phyloP scores from a whole-genome alignment of 2,329 filamentous ascomycete genomes.

The Aspergillus niger region DNA sequence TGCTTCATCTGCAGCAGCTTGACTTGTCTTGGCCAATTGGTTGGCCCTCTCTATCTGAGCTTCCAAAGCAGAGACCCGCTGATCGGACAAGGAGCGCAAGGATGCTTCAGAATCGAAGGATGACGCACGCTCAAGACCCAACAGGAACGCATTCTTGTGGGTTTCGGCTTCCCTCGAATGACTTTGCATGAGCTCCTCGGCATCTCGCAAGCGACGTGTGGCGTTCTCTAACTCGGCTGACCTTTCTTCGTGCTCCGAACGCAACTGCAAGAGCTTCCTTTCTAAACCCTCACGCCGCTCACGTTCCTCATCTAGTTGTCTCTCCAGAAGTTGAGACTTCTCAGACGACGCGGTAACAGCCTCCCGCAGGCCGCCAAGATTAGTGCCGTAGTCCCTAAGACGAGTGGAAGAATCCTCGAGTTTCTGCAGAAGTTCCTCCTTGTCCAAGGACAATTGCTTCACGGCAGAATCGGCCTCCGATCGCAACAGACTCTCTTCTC shows the following conservation, averaged over 20 bases:
- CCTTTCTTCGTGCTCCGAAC: conserved; percentile 78
- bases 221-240: conserved; percentile 74
- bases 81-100: conserved; percentile 43
- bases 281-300: conserved; percentile 74
- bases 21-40: conserved; percentile 80
- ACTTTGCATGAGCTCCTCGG: conserved; percentile 84
- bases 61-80: conserved; percentile 71
- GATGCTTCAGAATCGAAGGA: conserved; percentile 43
- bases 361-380: conserved; percentile 73
- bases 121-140: conserved; percentile 75
- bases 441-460: conserved; percentile 81
- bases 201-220: conserved; percentile 74
- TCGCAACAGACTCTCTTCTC: conserved; percentile 77
- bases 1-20: conserved; percentile 81
- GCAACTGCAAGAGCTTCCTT: conserved; percentile 72
- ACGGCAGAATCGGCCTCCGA: conserved; percentile 74
- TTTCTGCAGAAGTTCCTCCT: conserved; percentile 71
- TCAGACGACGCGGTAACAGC: conserved; percentile 78
- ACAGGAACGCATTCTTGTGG: conserved; percentile 79
- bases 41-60: conserved; percentile 78
- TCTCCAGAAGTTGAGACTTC: conserved; percentile 74
- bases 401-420: conserved; percentile 68
- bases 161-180: conserved; percentile 84
- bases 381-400: conserved; percentile 68
- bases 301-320: conserved; percentile 77